Conservation (phyloP, 2,329 filamentous ascomycete species). For the Alternaria alternata region DNA sequence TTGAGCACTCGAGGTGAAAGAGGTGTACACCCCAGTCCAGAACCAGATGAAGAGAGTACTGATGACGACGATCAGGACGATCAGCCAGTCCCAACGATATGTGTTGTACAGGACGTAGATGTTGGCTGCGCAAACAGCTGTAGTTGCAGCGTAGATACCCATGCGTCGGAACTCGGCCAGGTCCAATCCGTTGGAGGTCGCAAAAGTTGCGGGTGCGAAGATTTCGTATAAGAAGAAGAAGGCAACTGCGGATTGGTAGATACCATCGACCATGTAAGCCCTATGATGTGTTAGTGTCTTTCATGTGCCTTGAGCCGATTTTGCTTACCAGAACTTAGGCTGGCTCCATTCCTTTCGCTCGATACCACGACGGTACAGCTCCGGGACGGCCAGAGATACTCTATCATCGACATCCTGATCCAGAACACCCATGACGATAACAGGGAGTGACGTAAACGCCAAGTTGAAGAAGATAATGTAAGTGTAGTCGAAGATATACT, state of each 20-base stretch:
- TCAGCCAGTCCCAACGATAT: conserved; percentile 98
- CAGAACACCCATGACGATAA: conserved; percentile 94
- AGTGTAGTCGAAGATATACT: conserved; percentile 96
- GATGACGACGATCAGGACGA: conserved; percentile 79
- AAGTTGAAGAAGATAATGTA: conserved; percentile 98
- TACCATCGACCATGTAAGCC: conserved; percentile 90
- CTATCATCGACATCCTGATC: conserved; percentile 97
- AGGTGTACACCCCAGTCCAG: conserved; percentile 91
- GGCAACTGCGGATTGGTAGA: conserved; percentile 92
- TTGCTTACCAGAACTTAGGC: conserved; percentile 87
- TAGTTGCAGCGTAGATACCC: conserved; percentile 85
- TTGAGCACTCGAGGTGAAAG: conserved; percentile 63
- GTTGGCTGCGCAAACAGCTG: conserved; percentile 88
- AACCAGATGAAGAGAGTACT: conserved; percentile 90
- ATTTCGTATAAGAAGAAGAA: conserved; percentile 93
- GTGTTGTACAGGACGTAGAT: conserved; percentile 94
- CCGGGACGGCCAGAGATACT: conserved; percentile 91
- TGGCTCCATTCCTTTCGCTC: conserved; percentile 97
- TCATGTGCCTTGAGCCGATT: neutral
- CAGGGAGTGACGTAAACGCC: conserved; percentile 92
- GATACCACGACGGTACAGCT: conserved; percentile 94
- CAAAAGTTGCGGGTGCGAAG: conserved; percentile 73
- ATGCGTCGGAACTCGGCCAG: conserved; percentile 83
- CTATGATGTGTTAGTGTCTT: conserved; percentile 36
- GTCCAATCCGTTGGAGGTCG: conserved; percentile 75